Evolutionary conservation across 495 filamentous ascomycete genomes (phyloP), one percentile per base, ranked within the genome.

Genomic region (Neurospora sp.): DNA sequence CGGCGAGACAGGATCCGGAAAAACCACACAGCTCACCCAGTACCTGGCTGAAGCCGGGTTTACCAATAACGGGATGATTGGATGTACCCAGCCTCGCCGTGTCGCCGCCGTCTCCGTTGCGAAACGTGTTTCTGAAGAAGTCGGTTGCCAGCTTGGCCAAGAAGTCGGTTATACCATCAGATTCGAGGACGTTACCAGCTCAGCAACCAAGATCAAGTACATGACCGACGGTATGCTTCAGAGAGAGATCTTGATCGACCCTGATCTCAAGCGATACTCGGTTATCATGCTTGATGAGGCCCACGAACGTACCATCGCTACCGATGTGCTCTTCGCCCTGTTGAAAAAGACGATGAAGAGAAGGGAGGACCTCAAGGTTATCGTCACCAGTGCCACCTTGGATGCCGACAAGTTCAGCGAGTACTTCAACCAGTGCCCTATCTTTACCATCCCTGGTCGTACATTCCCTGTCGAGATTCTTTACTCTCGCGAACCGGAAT

Each of bases 151-250:
- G 71, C 86, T 99, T 0, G 96, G 96, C 39, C 87, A 94, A 41
- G 95, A 98, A 80, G 94, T 99, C 73, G 96, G 96, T 59, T 99
- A 98, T 77, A 97, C 94, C 0, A 97, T 99, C 79, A 91, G 96
- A 79, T 99, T 99, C 79, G 96, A 99, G 78, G 96, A 99, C 77
- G 92, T 90, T 77, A 97, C 96, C 0, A 92, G 90, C 74, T 90
- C 94, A 2, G 90, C 92, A 16, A 99, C 96, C 14, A 91, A 90
- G 79, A 98, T 99, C 84, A 98, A 98, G 83, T 99, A 98, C 82
- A 98, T 98, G 94, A 99, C 96, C 14, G 96, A 99, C 74, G 96
- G 96, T 81, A 99, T 98, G 92, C 88, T 99, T 76, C 90, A 98
- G 82, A 85, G 96, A 82, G 96, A 99, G 81, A 93, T 98, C 73